A percentile compares a stretch with the other conserved stretches of the same genome.
These are phyloP conservation scores for Cystobasidium pallidum DNA, from an alignment of 1,284 basidiomycete species.

Conservation along the genomic window DNA sequence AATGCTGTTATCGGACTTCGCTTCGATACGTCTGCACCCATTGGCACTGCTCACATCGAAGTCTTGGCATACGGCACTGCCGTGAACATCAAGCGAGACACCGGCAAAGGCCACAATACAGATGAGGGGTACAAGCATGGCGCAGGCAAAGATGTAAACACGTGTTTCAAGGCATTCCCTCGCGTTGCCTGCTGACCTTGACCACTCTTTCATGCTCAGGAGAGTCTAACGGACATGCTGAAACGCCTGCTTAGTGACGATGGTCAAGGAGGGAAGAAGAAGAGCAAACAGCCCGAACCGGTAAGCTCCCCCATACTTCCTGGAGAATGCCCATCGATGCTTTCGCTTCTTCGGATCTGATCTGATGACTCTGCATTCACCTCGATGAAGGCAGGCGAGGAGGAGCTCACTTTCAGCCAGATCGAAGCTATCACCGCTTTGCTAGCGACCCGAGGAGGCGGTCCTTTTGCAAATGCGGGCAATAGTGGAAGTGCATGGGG, in stretches of 20 bases:
- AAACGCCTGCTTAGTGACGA: constrained; percentile 5
- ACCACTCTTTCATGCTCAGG: not conserved
- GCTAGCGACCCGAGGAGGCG: constrained; percentile 4
- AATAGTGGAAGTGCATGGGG: not conserved
- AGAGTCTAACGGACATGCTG: constrained; percentile 6
- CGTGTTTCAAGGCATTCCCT: not conserved
- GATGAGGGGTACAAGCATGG: constrained; percentile 19
- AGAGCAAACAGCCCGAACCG: constrained; percentile 26
- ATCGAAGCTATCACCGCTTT: constrained; percentile 32
- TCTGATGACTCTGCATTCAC: not conserved
- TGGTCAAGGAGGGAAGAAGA: constrained; percentile 13
- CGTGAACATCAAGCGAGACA: constrained; percentile 36
- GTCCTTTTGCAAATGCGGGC: not conserved
- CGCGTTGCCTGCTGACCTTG: not conserved
- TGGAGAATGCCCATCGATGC: not conserved
- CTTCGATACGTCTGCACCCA: constrained; percentile 35
- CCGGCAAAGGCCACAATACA: not conserved
- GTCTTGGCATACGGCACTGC: constrained; percentile 34
- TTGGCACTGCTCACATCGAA: constrained; percentile 26
- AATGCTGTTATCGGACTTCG: constrained; percentile 35
- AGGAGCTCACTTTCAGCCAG: constrained; percentile 27
- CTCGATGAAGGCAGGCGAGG: not conserved
- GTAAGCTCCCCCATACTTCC: too few species aligned
- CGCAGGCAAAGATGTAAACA: constrained; percentile 5
- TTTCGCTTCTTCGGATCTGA: not conserved